Evolutionary conservation across 164 flowering plant species (phyloP), one percentile per base, ranked within the genome.

Genomic region (Chloranthus sessilifolius): DNA sequence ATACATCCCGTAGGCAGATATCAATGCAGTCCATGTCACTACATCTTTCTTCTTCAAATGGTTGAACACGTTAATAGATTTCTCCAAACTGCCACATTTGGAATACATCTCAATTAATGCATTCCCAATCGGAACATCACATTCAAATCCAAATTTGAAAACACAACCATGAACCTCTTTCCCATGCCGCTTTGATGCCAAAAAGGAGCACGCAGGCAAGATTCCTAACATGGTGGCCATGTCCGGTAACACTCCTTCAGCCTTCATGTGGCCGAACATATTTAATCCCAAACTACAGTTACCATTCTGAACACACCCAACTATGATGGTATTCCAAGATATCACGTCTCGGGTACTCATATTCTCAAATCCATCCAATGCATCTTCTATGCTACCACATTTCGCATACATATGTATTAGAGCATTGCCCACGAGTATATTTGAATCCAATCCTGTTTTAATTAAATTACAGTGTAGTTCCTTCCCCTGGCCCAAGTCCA

Each of bases 341-440:
- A 80, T 65, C n/a, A 48, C 45, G 52, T 79, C 81, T 41, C 72
- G 68, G 33, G 21, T 15, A 42, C 55, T 39, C 79, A 52, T 52
- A 46, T 19, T 41, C 31, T 52, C 47, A 52, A 52, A 52, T n/a
- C 27, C 40, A 10, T 17, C 14, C 46, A 28, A 29, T 6, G 56
- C 56, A 29, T 40, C 47, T 1, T 20, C 68, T 25, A 69, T 29
- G 40, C 66, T 51, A 11, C 91, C 83, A 59, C 82, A 83, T 70
- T 85, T 88, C 4, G 92, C 81, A 61, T 83, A 85, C 95, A 83
- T 81, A 57, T 85, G 89, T 44, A 88, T 74, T 35, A 88, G 66
- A 45, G 83, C 85, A 59, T 78, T 81, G 6, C 62, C 52, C 43
- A 74, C 60, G 27, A 55, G 35, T 10, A 71, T 26, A 54, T 64